phyloP scores from a whole-genome alignment of 768 basidiomycete genomes.

The Suillus hirtellus region DNA sequence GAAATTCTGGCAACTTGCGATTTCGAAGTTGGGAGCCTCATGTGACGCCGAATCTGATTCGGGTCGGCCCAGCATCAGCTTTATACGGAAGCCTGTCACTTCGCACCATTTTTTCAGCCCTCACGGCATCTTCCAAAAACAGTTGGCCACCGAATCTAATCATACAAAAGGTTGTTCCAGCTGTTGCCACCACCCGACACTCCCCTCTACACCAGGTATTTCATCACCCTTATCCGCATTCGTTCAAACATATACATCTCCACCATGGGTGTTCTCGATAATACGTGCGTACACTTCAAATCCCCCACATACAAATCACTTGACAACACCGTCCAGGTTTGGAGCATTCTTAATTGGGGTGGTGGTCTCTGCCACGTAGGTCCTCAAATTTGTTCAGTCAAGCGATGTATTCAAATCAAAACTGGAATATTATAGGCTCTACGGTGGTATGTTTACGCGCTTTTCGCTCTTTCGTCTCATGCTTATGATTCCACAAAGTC shows the following conservation, averaged over 20 bases:
- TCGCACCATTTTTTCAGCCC: neutral
- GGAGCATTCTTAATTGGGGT: constrained; percentile 55
- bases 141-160: neutral
- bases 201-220: neutral
- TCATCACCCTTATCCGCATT: constrained; percentile 1
- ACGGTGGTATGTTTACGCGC: constrained; percentile 43
- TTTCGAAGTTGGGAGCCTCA: neutral
- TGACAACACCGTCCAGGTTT: constrained; percentile 33
- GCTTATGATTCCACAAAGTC: constrained; percentile 35
- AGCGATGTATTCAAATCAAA: neutral
- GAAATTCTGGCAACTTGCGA: constrained; percentile 6
- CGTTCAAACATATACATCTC: neutral
- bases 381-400: constrained; percentile 11
- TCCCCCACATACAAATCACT: neutral
- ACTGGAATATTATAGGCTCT: constrained; percentile 36
- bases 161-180: constrained; percentile 8
- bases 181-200: neutral
- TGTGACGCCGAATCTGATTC: too few species aligned
- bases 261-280: constrained; percentile 29
- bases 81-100: constrained; percentile 8
- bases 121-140: neutral
- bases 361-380: constrained; percentile 49
- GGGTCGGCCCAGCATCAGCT: neutral
- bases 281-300: constrained; percentile 31
- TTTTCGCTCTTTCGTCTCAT: neutral